phyloP scores from a whole-genome alignment of 2,329 filamentous ascomycete genomes.

The Phialophora verrucosa region DNA sequence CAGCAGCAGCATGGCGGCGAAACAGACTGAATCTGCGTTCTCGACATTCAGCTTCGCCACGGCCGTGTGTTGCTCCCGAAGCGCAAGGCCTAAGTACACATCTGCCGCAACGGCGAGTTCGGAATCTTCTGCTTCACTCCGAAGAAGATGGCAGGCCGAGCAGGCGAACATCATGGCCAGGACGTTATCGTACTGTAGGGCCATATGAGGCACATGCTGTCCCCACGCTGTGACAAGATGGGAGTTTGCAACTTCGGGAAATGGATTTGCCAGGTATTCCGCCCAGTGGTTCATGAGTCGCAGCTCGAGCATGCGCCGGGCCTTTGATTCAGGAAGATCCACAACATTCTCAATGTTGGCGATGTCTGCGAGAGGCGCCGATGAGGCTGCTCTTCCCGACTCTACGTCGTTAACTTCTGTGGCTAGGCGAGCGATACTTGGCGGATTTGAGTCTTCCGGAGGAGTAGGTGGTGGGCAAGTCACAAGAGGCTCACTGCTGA shows the following conservation, averaged over 20 bases:
- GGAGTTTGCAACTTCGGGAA: slow-evolving; percentile 4
- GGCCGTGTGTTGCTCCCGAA: slow-evolving; percentile 42
- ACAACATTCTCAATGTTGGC: not conserved
- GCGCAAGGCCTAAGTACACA: slow-evolving; percentile 38
- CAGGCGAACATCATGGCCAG: slow-evolving; percentile 28
- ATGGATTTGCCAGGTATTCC: slow-evolving; percentile 17
- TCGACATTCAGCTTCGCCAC: slow-evolving; percentile 38
- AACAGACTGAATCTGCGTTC: slow-evolving; percentile 43
- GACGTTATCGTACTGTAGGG: slow-evolving; percentile 27
- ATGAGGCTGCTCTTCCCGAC: not conserved
- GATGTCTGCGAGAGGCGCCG: not conserved
- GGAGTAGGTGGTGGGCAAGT: not conserved
- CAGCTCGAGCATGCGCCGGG: slow-evolving; percentile 29
- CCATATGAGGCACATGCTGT: slow-evolving; percentile 18
- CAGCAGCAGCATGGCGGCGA: slow-evolving; percentile 41
- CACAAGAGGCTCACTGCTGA: not conserved
- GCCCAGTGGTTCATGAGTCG: slow-evolving; percentile 28
- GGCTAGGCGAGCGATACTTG: too few relatives aligned
- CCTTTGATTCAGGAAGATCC: slow-evolving; percentile 26
- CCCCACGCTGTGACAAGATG: slow-evolving; percentile 18
- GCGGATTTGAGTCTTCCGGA: not conserved
- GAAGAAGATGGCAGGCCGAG: slow-evolving; percentile 28
- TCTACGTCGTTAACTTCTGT: not conserved
- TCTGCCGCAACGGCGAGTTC: slow-evolving; percentile 24
- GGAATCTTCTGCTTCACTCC: slow-evolving; percentile 15